Conservation (phyloP, 2,329 filamentous ascomycete genomes). For the Dactylonectria macrodidyma region DNA sequence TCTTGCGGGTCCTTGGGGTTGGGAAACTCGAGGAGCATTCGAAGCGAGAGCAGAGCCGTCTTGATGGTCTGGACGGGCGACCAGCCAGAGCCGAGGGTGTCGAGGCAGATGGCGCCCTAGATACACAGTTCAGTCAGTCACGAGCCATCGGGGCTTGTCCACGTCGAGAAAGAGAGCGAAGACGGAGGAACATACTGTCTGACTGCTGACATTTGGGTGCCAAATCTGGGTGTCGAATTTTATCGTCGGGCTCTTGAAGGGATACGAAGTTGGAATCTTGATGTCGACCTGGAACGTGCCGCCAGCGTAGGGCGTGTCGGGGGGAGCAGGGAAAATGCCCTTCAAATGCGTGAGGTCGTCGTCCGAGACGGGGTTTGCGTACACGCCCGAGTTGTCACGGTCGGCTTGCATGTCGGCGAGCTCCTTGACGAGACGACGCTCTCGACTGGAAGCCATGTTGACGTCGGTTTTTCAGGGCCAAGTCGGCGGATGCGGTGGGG, state of each 20-base stretch:
- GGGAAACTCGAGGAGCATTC: slow-evolving; percentile 92
- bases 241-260: slow-evolving; percentile 93
- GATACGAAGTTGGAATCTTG: slow-evolving; percentile 88
- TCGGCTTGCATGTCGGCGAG: slow-evolving; percentile 82
- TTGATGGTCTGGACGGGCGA: slow-evolving; percentile 97
- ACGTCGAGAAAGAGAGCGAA: background rate
- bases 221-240: slow-evolving; percentile 94
- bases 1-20: slow-evolving; percentile 98
- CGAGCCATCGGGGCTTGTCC: background rate
- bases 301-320: slow-evolving; percentile 93
- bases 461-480: slow-evolving; percentile 36
- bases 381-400: slow-evolving; percentile 80
- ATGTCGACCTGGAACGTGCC: slow-evolving; percentile 89
- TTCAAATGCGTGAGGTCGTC: slow-evolving; percentile 86
- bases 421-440: slow-evolving; percentile 81
- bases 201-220: slow-evolving; percentile 97
- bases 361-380: slow-evolving; percentile 74
- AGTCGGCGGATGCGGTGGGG: background rate
- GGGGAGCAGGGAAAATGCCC: slow-evolving; percentile 87
- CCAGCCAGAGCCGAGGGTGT: slow-evolving; percentile 92
- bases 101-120: slow-evolving; percentile 95
- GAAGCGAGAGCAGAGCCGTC: slow-evolving; percentile 91
- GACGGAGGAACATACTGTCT: slow-evolving; percentile 78
- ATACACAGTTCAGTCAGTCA: slow-evolving; percentile 33
- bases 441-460: slow-evolving; percentile 61